These are phyloP conservation scores for Grigorovia transvaalensis DNA, from an alignment of 805 yeast species.

Conservation along the genomic window DNA sequence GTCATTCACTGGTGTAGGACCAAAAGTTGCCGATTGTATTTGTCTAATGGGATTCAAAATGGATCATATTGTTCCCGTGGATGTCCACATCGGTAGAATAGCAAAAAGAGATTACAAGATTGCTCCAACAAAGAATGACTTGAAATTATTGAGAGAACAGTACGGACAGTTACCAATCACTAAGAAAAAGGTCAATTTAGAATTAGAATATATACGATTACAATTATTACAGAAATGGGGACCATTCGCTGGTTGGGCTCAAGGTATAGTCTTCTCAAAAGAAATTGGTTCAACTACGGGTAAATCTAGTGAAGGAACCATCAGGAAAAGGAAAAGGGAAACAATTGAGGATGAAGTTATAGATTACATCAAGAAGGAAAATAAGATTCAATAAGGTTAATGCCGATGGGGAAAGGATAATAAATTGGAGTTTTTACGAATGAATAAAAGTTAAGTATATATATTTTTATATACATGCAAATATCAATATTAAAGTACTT, in stretches of 20 bases:
- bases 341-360: background rate
- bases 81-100: constrained; percentile 88
- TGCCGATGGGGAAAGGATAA: background rate
- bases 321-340: constrained; percentile 13
- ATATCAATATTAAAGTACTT: background rate
- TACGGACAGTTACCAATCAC: constrained; percentile 20
- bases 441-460: background rate
- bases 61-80: constrained; percentile 85
- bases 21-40: constrained; percentile 96
- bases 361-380: background rate
- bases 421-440: background rate
- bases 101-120: constrained; percentile 73
- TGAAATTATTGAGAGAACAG: constrained; percentile 22
- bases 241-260: constrained; percentile 96
- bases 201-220: constrained; percentile 40
- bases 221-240: constrained; percentile 72
- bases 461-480: background rate
- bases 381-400: background rate
- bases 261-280: constrained; percentile 82
- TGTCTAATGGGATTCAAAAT: constrained; percentile 60
- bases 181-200: constrained; percentile 25
- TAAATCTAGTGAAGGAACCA: constrained; percentile 31
- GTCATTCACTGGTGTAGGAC: constrained; percentile 81
- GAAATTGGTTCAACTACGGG: constrained; percentile 74
- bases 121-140: constrained; percentile 23